Evolutionary conservation across 1,284 basidiomycete species (phyloP).

Genomic region (Apiotrichum gracile): DNA sequence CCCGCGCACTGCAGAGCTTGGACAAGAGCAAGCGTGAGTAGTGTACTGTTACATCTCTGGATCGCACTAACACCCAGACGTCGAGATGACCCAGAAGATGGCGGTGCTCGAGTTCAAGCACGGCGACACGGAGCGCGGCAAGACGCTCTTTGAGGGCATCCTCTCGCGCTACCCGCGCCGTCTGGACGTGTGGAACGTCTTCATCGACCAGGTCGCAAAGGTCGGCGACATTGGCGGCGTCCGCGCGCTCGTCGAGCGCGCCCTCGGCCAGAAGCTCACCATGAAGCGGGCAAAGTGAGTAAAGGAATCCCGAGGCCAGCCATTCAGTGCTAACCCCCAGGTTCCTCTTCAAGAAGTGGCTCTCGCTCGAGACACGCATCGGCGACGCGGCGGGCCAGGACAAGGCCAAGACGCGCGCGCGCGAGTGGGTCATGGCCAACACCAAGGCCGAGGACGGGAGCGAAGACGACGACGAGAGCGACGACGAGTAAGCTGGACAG

Average conservation of each 20-base stretch:
- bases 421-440: conserved; percentile 61
- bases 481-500: conserved; percentile 11
- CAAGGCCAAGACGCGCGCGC: conserved; percentile 76
- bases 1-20: conserved; percentile 83
- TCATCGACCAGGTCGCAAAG: conserved; percentile 89
- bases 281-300: conserved; percentile 87
- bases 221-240: conserved; percentile 69
- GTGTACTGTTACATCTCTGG: neutral
- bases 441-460: conserved; percentile 19
- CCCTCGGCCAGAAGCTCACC: conserved; percentile 77
- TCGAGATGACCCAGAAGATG: conserved; percentile 91
- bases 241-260: conserved; percentile 75
- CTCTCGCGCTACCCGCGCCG: conserved; percentile 89
- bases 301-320: neutral
- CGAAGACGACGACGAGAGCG: conserved; percentile 13
- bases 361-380: conserved; percentile 76
- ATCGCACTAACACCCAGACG: conserved; percentile 53
- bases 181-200: conserved; percentile 93
- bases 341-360: conserved; percentile 96
- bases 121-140: conserved; percentile 88
- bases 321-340: conserved; percentile 42
- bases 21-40: conserved; percentile 86
- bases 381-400: conserved; percentile 81
- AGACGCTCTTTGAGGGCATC: conserved; percentile 94
- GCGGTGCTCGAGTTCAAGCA: conserved; percentile 92